Evolutionary conservation across 1,284 basidiomycete species (phyloP).

Genomic region (Fistulina hepatica): DNA sequence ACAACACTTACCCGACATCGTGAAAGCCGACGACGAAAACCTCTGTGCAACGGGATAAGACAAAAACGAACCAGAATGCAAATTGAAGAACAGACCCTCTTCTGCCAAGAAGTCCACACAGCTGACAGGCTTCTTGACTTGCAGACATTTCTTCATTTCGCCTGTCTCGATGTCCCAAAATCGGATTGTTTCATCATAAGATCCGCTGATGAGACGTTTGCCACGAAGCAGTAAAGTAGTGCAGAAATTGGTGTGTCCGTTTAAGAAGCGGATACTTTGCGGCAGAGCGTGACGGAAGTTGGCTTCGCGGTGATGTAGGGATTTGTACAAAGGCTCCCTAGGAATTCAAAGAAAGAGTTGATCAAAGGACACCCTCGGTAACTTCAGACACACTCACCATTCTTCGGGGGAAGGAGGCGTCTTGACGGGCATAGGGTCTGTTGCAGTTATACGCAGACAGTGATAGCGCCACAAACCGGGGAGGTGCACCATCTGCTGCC

Average conservation of each 20-base stretch:
- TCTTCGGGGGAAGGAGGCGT: constrained; percentile 53
- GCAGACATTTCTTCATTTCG: constrained; percentile 69
- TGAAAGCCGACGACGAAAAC: constrained; percentile 89
- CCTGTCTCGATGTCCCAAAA: constrained; percentile 81
- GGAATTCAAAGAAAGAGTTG: not conserved
- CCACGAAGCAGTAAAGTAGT: constrained; percentile 74
- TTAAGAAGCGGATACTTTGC: constrained; percentile 66
- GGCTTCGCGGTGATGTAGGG: constrained; percentile 75
- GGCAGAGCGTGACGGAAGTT: constrained; percentile 75
- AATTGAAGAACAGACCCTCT: constrained; percentile 39
- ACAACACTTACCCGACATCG: constrained; percentile 64
- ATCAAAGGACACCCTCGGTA: constrained; percentile 11
- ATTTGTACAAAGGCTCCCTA: constrained; percentile 71
- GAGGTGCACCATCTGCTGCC: constrained; percentile 57
- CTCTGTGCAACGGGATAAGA: constrained; percentile 31
- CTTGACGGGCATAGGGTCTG: constrained; percentile 59
- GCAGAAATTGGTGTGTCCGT: constrained; percentile 82
- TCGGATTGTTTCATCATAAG: constrained; percentile 83
- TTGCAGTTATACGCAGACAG: constrained; percentile 61
- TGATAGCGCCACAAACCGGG: constrained; percentile 73
- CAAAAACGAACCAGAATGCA: not conserved
- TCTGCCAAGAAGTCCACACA: constrained; percentile 82
- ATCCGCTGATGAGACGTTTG: constrained; percentile 76
- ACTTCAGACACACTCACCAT: constrained; percentile 40
- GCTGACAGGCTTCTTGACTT: constrained; percentile 79